Base-by-base conservation (phyloP, 306 rosid genomes). In the Quercus glauca region DNA sequence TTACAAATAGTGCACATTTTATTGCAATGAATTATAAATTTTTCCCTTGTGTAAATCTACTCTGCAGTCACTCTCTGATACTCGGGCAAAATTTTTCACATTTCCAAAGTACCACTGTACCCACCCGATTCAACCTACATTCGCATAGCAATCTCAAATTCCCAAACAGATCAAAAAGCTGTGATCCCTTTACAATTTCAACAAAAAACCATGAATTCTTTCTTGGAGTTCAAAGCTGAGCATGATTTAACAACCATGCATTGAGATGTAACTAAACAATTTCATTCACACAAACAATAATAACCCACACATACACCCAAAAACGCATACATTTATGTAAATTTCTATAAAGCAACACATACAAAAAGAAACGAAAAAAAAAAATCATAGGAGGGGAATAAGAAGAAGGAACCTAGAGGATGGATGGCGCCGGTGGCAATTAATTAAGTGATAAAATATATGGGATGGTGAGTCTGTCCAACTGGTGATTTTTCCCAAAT, bases 361-460 rank as follows among this genome's bases (percentile, higher is more conserved):
- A 19, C 45, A 73, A 74, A 33, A 29, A 29, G 33, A 29, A 29
- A 29, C 33, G 33, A n/a, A n/a, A 29, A 29, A 4, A 29, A 29
- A 29, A 60, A 41, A 80, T 33, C 49, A 45, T 15, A 8, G 80
- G 28, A 61, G 63, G 59, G 45, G 71, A 15, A 35, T 14, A 58
- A 58, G 69, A 73, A 51, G 63, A 80, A 55, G 33, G 35, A 23
- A 92, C 99, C 99, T 83, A 95, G 58, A 76, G 99, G 97, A 69
- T 92, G 97, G 83, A 97, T 92, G 33, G 89, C 73, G 20, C 85
- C 87, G 58, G 97, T 90, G 45, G 97, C 97, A 55, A 88, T 83
- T 84, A 17, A 86, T 94, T 70, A 95, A 92, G 82, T 92, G 97
- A 80, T 83, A 79, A 77, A 85, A 88, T 80, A 85, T 73, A 51